Evolutionary conservation across 805 yeast genomes (phyloP).

Genomic region (Starmerella apis): DNA sequence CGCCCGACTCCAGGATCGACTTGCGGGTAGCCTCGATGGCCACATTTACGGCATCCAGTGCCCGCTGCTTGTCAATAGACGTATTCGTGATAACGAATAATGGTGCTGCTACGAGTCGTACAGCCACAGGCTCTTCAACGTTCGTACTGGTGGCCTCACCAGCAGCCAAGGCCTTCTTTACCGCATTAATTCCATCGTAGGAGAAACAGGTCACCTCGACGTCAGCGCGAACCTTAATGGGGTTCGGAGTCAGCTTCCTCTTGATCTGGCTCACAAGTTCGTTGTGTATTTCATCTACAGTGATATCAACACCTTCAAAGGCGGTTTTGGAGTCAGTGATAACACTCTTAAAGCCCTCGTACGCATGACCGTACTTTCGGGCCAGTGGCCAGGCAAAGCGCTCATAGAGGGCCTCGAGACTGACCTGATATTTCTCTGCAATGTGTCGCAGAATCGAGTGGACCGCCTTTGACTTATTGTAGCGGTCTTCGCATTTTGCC

Average conservation of each 20-base stretch:
- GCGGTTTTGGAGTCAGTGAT: constrained; percentile 79
- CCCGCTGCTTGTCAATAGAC: constrained; percentile 82
- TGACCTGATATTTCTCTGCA: constrained; percentile 87
- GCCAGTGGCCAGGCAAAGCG: constrained; percentile 96
- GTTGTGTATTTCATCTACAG: constrained; percentile 62
- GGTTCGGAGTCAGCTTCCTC: constrained; percentile 93
- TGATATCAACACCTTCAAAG: constrained; percentile 59
- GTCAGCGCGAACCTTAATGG: constrained; percentile 96
- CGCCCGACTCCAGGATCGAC: constrained; percentile 63
- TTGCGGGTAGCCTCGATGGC: constrained; percentile 71
- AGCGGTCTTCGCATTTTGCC: constrained; percentile 92
- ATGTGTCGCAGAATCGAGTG: constrained; percentile 98
- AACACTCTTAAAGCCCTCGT: constrained; percentile 92
- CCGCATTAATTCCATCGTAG: constrained; percentile 96
- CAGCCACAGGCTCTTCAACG: constrained; percentile 68
- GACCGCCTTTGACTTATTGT: constrained; percentile 91
- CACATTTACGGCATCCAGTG: constrained; percentile 63
- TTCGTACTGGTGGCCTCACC: constrained; percentile 81
- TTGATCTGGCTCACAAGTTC: constrained; percentile 82
- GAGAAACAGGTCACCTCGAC: constrained; percentile 94
- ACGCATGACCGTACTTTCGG: constrained; percentile 90
- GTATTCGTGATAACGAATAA: constrained; percentile 87
- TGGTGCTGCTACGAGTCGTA: constrained; percentile 95
- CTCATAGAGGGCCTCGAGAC: constrained; percentile 77
- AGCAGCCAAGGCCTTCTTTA: constrained; percentile 73